phyloP scores from a whole-genome alignment of 2,329 filamentous ascomycete genomes.

The Aureobasidium zeae region DNA sequence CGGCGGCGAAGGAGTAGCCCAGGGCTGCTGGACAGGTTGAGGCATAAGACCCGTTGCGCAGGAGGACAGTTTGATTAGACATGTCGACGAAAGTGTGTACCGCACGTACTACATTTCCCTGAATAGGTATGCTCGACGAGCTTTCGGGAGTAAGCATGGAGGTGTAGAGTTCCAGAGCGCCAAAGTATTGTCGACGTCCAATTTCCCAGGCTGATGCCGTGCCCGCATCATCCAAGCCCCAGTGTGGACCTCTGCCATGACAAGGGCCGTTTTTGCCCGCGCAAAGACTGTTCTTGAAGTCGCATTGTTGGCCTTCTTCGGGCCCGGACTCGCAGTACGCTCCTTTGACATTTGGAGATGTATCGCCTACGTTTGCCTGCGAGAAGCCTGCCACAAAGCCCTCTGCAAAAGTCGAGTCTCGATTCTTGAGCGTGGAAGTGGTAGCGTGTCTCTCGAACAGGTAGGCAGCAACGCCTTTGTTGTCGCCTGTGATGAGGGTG shows the following conservation, averaged over 20 bases:
- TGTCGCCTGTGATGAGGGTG: constrained; percentile 84
- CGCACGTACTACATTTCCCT: constrained; percentile 60
- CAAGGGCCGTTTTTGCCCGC: constrained; percentile 61
- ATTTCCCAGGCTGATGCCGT: constrained; percentile 68
- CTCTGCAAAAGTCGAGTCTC: constrained; percentile 17
- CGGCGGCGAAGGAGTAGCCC: constrained; percentile 86
- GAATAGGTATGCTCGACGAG: constrained; percentile 40
- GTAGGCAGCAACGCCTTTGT: constrained; percentile 86
- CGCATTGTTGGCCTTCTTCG: constrained; percentile 52
- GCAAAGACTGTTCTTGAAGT: constrained; percentile 76
- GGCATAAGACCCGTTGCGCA: constrained; percentile 61
- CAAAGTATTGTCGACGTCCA: constrained; percentile 59
- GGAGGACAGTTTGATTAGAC: constrained; percentile 61
- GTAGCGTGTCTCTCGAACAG: constrained; percentile 61
- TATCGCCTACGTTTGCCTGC: constrained; percentile 85
- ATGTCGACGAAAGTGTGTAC: constrained; percentile 84
- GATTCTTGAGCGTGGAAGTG: too few species aligned
- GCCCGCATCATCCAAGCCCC: constrained; percentile 52
- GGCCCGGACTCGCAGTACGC: constrained; percentile 85
- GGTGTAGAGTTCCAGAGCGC: constrained; percentile 51
- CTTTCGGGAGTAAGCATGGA: constrained; percentile 35
- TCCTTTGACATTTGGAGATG: constrained; percentile 76
- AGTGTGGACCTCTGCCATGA: constrained; percentile 64
- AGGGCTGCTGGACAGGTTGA: constrained; percentile 77
- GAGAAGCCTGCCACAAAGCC: constrained; percentile 86